Evolutionary conservation across 2,329 filamentous ascomycete species (phyloP).

Genomic region (Nemania abortiva): DNA sequence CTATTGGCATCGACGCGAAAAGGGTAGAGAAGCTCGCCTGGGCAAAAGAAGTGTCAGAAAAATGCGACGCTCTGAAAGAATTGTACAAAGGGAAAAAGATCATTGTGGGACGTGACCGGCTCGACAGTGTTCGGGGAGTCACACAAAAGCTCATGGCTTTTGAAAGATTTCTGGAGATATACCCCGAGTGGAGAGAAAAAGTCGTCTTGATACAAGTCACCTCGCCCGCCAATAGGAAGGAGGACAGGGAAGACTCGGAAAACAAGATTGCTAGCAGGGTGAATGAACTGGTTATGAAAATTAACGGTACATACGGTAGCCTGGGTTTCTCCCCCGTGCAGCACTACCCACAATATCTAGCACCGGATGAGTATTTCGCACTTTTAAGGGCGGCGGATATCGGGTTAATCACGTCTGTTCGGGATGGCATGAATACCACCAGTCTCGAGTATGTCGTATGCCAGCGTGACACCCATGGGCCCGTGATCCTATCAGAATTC

Average conservation of each 20-base stretch:
- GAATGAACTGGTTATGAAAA: conserved; percentile 88
- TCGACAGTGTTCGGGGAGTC: conserved; percentile 92
- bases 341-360: conserved; percentile 94
- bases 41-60: conserved; percentile 74
- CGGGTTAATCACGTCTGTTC: conserved; percentile 92
- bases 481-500: conserved; percentile 94
- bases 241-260: conserved; percentile 80
- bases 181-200: conserved; percentile 91
- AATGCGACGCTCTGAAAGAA: conserved; percentile 78
- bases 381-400: conserved; percentile 91
- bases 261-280: conserved; percentile 89
- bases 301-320: conserved; percentile 91
- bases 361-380: conserved; percentile 91
- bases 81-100: conserved; percentile 92
- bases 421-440: conserved; percentile 98
- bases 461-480: conserved; percentile 87
- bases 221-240: conserved; percentile 84
- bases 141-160: conserved; percentile 97
- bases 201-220: conserved; percentile 96
- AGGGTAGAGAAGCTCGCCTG: conserved; percentile 82
- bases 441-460: conserved; percentile 95
- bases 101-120: conserved; percentile 92
- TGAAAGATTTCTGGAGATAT: conserved; percentile 88
- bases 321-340: conserved; percentile 91
- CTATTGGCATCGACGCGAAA: conserved; percentile 92